Evolutionary conservation across 2,329 filamentous ascomycete species (phyloP), one percentile per base, ranked within the genome.

Genomic region (Cladophialophora yegresii): DNA sequence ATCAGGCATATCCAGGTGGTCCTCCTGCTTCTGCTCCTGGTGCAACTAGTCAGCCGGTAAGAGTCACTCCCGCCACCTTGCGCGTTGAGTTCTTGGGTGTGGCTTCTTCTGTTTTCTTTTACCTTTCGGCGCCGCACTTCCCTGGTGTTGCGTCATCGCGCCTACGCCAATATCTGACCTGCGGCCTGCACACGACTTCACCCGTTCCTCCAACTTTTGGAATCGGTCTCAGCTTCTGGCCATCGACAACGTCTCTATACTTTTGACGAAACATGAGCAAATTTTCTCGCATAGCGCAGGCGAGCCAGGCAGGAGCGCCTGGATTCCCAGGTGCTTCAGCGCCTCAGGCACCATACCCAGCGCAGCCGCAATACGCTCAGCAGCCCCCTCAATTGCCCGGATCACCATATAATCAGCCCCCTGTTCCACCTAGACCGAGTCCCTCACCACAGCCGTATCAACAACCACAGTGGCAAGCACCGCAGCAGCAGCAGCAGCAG

Each of bases 1-100:
- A 86, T 76, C 83, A 86, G 77, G 80, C 84, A 69, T 86, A 83
- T 73, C 80, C 79, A 71, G 80, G 79, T 71, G 74, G 67, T 51
- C 74, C 75, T 71, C 71, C 69, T 57, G 71, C 72, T 67, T 64
- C 61, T 64, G 57, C 54, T 61, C 62, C 61, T 9, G 50, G 36
- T 43, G 36, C 36, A n/a, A 16, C 16, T 7, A 20, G 73, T 71
- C 71, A 71, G 61, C 65, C 66, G 73, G 75, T 76, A 75, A 77
- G 75, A 49, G 69, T 53, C 51, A 58, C n/a, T 64, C 51, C 65
- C 61, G 58, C 54, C n/a, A 43, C 49, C 36, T 65, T 67, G 23
- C 58, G 53, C 54, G 47, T 54, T 43, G 57, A 58, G 30, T 54
- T 50, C 51, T 53, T 50, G 22, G 7, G 20, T 22, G 47, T 50